Evolutionary conservation across 306 rosid species (phyloP), one percentile per base, ranked within the genome.

Genomic region (Alnus glutinosa): DNA sequence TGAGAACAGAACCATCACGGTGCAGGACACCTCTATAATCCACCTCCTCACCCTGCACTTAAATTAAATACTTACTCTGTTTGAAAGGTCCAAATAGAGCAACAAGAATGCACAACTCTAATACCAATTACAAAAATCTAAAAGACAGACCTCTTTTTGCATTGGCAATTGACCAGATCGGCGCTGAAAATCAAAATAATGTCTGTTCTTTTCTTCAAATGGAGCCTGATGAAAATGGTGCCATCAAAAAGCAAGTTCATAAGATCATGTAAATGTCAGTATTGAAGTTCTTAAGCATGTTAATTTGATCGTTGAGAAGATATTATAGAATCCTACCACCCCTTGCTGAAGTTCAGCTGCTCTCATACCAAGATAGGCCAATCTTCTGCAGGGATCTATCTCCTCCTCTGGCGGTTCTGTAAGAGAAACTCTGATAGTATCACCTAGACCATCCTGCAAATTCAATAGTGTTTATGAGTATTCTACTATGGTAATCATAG

Each of bases 341-440:
- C 99, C 99, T 87, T 85, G 86, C 88, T 87, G 97, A 79, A 91
- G 92, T 49, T 89, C 88, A 74, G 98, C 81, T 71, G 96, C 94
- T 79, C 88, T 88, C 90, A 80, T 93, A 63, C 99, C 99, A 47
- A 95, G 97, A 83, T 86, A 87, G 84, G 99, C 98, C 87, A 95
- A 80, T 85, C 91, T 90, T 82, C 83, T 82, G 87, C 99, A 95
- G 47, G 99, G 99, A 89, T 87, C 97, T 82, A 93, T 95, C 92
- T 95, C 99, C 92, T 90, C 96, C 89, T 92, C 98, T 1, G 99
- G 97, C 61, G 97, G 90, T 85, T 95, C 99, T 37, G 99, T 95
- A 76, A 95, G 98, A 61, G 99, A 95, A 86, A 95, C 99, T 85
- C 99, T 86, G 61, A 95, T 93, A 23, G 99, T 95, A 84, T 95